A percentile compares a stretch with the other conserved stretches of the same genome.
phyloP scores from a whole-genome alignment of 139 green algal genomes.

The Coelastrella sp. region DNA sequence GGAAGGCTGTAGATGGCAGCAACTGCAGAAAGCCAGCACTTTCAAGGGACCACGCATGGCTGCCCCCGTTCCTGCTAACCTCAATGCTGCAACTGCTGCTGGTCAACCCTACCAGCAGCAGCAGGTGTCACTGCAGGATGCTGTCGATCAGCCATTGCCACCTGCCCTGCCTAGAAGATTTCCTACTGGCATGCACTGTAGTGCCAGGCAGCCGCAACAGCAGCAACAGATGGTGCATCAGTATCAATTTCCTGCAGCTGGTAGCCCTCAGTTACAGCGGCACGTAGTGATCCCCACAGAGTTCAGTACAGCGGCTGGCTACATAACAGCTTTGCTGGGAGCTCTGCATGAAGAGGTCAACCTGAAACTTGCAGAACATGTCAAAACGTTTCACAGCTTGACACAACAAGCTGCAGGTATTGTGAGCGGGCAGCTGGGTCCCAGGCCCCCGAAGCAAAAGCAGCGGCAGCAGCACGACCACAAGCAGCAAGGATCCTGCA shows the following conservation, averaged over 20 bases:
- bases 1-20: too few species aligned
- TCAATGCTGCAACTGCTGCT: too few species aligned
- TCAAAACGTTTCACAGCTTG: conserved; percentile 41
- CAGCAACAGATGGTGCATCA: background rate
- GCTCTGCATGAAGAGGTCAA: conserved; percentile 72
- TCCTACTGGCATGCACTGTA: background rate
- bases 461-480: conserved; percentile 27
- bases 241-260: background rate
- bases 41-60: background rate
- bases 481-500: conserved; percentile 17
- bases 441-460: background rate
- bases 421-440: background rate
- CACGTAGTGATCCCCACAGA: conserved; percentile 51
- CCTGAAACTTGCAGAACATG: conserved; percentile 55
- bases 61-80: background rate
- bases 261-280: background rate
- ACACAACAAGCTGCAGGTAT: conserved; percentile 19
- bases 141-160: background rate
- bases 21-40: background rate
- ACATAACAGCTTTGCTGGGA: conserved; percentile 46
- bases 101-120: background rate
- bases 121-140: background rate
- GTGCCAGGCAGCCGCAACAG: background rate
- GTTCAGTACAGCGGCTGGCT: conserved; percentile 52
- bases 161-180: background rate